Evolutionary conservation across 139 green algal genomes (phyloP).

Genomic region (Coelastrella sp.): DNA sequence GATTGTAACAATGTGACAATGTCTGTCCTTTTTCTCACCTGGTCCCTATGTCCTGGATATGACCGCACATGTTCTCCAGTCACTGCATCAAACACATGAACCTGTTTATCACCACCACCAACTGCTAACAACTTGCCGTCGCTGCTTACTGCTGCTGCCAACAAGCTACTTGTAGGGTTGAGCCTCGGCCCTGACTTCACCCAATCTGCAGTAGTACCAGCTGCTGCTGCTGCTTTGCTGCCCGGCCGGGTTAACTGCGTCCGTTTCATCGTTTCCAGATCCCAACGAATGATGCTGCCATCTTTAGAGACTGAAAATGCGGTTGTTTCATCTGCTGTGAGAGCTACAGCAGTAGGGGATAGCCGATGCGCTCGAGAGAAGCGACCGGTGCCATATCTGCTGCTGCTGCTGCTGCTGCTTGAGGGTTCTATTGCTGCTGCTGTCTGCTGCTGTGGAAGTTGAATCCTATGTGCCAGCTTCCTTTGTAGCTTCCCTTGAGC

Average conservation of each 20-base stretch:
- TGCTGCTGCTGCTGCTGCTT: slow-evolving; percentile 29
- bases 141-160: slow-evolving; percentile 76
- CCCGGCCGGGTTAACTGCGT: slow-evolving; percentile 51
- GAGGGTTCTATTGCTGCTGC: slow-evolving; percentile 31
- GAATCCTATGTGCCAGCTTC: slow-evolving; percentile 62
- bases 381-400: slow-evolving; percentile 46
- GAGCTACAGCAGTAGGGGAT: slow-evolving; percentile 78
- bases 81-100: slow-evolving; percentile 82
- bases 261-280: slow-evolving; percentile 79
- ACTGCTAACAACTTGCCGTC: slow-evolving; percentile 83
- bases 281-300: slow-evolving; percentile 77
- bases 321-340: slow-evolving; percentile 78
- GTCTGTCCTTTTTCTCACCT: too few species aligned
- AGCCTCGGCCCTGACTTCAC: not conserved
- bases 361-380: slow-evolving; percentile 60
- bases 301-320: slow-evolving; percentile 88
- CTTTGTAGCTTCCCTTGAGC: slow-evolving; percentile 67
- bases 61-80: slow-evolving; percentile 14
- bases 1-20: not conserved
- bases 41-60: slow-evolving; percentile 20
- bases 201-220: slow-evolving; percentile 35
- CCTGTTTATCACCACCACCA: slow-evolving; percentile 78
- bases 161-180: slow-evolving; percentile 56
- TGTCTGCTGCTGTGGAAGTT: slow-evolving; percentile 52
- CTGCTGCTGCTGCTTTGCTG: slow-evolving; percentile 44